Conservation (phyloP, 345 rosid genomes). For the Nasturtium officinale region DNA sequence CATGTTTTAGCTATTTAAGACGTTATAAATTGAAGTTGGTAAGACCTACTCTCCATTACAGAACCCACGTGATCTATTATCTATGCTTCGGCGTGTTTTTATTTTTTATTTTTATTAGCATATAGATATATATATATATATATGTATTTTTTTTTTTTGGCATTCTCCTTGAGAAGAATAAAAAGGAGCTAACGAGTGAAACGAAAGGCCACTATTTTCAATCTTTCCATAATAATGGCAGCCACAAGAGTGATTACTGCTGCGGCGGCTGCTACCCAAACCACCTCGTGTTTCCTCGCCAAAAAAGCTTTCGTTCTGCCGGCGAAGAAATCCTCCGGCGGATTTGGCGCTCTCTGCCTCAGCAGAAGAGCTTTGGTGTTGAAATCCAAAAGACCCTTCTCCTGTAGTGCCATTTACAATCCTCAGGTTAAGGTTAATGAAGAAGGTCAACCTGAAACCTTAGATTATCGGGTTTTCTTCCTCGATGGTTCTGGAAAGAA, state of each 20-base stretch:
- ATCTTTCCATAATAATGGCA: conserved; percentile 49
- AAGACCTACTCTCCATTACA: conserved; percentile 16
- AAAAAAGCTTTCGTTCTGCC: conserved; percentile 44
- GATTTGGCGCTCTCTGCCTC: conserved; percentile 35
- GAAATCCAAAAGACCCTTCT: conserved; percentile 56
- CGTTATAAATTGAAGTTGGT: not conserved
- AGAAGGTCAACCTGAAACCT: conserved; percentile 76
- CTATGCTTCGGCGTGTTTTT: not conserved
- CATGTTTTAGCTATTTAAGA: too few relatives aligned
- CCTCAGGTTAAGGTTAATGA: conserved; percentile 64
- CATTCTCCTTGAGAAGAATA: not conserved
- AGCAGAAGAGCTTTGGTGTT: conserved; percentile 32
- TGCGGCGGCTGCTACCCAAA: conserved; percentile 44
- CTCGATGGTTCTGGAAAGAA: conserved; percentile 68
- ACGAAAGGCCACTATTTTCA: conserved; percentile 29
- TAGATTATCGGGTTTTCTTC: conserved; percentile 82
- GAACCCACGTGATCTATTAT: conserved; percentile 20
- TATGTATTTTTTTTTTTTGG: not conserved
- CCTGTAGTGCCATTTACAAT: conserved; percentile 62
- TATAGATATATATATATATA: too few relatives aligned
- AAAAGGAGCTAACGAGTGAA: conserved; percentile 10
- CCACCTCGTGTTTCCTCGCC: conserved; percentile 54
- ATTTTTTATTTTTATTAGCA: not conserved
- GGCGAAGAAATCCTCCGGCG: conserved; percentile 34
- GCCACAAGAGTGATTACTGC: conserved; percentile 59